phyloP scores from a whole-genome alignment of 140 eudicot genomes.

The Bidens hawaiensis region DNA sequence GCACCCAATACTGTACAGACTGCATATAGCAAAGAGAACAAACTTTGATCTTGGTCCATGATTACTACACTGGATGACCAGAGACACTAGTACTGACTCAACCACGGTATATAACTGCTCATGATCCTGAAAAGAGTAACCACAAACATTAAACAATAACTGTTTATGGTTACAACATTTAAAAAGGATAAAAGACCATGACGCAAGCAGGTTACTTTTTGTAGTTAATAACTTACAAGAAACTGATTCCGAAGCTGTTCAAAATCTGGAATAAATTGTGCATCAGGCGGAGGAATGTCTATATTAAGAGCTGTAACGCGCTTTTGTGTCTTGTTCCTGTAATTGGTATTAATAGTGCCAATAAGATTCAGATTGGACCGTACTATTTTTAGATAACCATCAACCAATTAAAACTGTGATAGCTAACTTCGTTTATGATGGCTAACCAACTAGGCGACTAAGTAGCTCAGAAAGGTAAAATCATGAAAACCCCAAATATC shows the following conservation, averaged over 20 bases:
- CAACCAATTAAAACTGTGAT: too few relatives aligned
- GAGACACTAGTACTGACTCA: conserved; percentile 68
- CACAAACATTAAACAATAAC: not conserved
- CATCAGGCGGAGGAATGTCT: not conserved
- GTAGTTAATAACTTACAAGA: not conserved
- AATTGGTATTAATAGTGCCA: conserved; percentile 3
- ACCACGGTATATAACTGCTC: conserved; percentile 70
- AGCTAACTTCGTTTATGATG: too few relatives aligned
- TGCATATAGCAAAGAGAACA: conserved; percentile 67
- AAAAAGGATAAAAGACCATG: not conserved
- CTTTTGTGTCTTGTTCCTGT: not conserved
- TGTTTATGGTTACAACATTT: not conserved
- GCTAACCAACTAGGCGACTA: not conserved
- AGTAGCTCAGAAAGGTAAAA: not conserved
- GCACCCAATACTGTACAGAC: conserved; percentile 60
- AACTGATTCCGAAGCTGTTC: not conserved
- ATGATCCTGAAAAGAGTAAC: conserved; percentile 47
- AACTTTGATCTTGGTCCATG: conserved; percentile 82
- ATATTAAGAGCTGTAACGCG: not conserved
- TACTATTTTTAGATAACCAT: not conserved
- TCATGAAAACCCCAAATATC: not conserved
- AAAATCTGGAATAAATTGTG: not conserved
- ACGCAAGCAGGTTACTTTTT: not conserved
- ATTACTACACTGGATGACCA: conserved; percentile 67
- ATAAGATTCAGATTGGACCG: not conserved